A percentile compares a stretch with the other conserved stretches of the same genome.
Conservation (phyloP, 768 basidiomycete genomes). For the Tricholoma hemisulphureum region DNA sequence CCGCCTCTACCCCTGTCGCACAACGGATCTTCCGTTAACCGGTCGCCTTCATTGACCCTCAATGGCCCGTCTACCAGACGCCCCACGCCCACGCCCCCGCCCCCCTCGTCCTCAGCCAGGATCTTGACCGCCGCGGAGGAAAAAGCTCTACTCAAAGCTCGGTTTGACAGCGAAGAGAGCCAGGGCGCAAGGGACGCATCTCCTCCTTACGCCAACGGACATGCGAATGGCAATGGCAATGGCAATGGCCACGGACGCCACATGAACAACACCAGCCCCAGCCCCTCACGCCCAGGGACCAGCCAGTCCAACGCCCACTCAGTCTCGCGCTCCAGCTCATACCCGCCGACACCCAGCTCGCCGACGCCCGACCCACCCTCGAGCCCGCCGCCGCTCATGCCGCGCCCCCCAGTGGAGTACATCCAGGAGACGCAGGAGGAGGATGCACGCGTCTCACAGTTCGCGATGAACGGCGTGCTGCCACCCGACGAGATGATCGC, state of each 20-base stretch:
- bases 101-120: constrained; percentile 28
- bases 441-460: constrained; percentile 54
- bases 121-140: constrained; percentile 73
- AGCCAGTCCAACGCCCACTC: constrained; percentile 6
- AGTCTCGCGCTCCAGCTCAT: neutral
- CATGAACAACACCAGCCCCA: neutral
- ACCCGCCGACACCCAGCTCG: neutral
- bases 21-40: constrained; percentile 15
- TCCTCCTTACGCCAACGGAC: constrained; percentile 11
- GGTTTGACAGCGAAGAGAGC: constrained; percentile 58
- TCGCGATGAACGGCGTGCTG: constrained; percentile 33
- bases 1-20: constrained; percentile 17
- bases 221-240: no score
- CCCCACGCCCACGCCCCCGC: constrained; percentile 34
- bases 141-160: constrained; percentile 66
- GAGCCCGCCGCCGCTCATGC: constrained; percentile 69
- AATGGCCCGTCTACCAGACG: constrained; percentile 15
- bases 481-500: constrained; percentile 18
- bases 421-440: constrained; percentile 81
- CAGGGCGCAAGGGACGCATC: constrained; percentile 6
- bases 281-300: constrained; percentile 16
- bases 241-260: constrained; percentile 15
- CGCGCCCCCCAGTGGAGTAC: constrained; percentile 75
- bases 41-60: constrained; percentile 14
- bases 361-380: constrained; percentile 15